A percentile compares a stretch with the other conserved stretches of the same genome.
Evolutionary conservation across 2,329 filamentous ascomycete genomes (phyloP).

Genomic region (Periconia digitata): DNA sequence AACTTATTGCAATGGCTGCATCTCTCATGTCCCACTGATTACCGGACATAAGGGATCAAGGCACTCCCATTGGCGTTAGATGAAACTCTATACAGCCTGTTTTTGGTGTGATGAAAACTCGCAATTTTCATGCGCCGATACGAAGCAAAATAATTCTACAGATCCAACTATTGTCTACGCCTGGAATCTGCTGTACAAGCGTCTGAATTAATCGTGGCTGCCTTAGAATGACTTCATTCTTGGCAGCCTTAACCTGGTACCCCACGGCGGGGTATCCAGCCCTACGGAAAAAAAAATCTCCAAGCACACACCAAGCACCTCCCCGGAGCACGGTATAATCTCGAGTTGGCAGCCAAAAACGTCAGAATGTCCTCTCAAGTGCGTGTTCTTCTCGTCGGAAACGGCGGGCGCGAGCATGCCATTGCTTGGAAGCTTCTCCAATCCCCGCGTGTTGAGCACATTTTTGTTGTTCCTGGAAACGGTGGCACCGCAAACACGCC

Average conservation of each 20-base stretch:
- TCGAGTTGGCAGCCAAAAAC: neutral
- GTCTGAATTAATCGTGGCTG: neutral
- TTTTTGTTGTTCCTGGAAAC: slow-evolving; percentile 74
- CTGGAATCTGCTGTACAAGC: neutral
- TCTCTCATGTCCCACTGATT: too few species aligned
- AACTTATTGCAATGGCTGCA: too few species aligned
- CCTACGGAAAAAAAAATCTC: slow-evolving; percentile 5
- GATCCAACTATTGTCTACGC: too few species aligned
- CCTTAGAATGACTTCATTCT: slow-evolving; percentile 4
- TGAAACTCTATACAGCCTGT: too few species aligned
- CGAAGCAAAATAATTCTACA: too few species aligned
- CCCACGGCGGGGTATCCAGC: slow-evolving; percentile 3
- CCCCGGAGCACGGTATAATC: neutral
- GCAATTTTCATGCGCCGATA: too few species aligned
- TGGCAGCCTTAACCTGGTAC: neutral
- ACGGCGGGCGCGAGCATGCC: slow-evolving; percentile 91
- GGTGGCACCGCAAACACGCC: slow-evolving; percentile 71
- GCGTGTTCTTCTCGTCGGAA: slow-evolving; percentile 78
- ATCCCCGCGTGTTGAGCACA: slow-evolving; percentile 75
- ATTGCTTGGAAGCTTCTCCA: slow-evolving; percentile 92
- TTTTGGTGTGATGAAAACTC: too few species aligned
- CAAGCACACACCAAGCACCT: neutral
- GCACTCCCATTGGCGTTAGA: too few species aligned
- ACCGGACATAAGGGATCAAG: too few species aligned
- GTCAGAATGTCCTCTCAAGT: slow-evolving; percentile 28